Percentiles rank a stretch among this genome's conserved stretches.
Evolutionary conservation across 371 early-diverging fungal genomes (phyloP).

Genomic region (Syncephalis plumigaleata): DNA sequence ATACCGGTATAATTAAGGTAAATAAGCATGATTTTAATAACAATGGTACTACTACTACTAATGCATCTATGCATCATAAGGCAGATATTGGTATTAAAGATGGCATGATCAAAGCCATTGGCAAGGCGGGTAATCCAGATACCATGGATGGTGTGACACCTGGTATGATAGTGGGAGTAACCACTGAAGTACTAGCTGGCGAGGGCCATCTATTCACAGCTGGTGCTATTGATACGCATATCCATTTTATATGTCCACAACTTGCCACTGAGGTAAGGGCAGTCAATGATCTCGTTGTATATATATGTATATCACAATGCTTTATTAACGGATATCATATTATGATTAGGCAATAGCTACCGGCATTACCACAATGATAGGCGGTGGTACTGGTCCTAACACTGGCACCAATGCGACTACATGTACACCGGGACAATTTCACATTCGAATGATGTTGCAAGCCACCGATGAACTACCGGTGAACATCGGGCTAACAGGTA

Average conservation of each 20-base stretch:
- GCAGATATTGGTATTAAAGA: slow-evolving; percentile 86
- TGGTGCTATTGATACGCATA: slow-evolving; percentile 79
- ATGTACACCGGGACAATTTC: slow-evolving; percentile 67
- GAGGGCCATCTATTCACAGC: slow-evolving; percentile 86
- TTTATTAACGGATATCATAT: background rate
- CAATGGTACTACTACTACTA: background rate
- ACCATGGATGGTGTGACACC: slow-evolving; percentile 83
- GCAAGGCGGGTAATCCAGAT: slow-evolving; percentile 93
- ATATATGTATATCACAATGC: background rate
- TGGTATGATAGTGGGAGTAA: slow-evolving; percentile 71
- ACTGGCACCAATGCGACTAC: slow-evolving; percentile 90
- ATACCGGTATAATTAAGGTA: slow-evolving; percentile 77
- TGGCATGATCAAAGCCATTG: slow-evolving; percentile 71
- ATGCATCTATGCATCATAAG: background rate
- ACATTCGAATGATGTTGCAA: slow-evolving; percentile 73
- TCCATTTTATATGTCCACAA: slow-evolving; percentile 87
- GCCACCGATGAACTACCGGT: slow-evolving; percentile 72
- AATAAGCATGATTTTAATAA: slow-evolving; percentile 12
- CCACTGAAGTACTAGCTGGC: slow-evolving; percentile 80
- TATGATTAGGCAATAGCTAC: slow-evolving; percentile 42
- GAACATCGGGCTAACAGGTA: slow-evolving; percentile 87
- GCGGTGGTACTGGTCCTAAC: slow-evolving; percentile 90
- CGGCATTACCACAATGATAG: slow-evolving; percentile 81
- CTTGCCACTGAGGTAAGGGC: slow-evolving; percentile 33
- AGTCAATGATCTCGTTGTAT: too few species aligned